These are phyloP conservation scores for Trametopsis cervina DNA, from an alignment of 768 basidiomycete genomes.

Conservation along the genomic window DNA sequence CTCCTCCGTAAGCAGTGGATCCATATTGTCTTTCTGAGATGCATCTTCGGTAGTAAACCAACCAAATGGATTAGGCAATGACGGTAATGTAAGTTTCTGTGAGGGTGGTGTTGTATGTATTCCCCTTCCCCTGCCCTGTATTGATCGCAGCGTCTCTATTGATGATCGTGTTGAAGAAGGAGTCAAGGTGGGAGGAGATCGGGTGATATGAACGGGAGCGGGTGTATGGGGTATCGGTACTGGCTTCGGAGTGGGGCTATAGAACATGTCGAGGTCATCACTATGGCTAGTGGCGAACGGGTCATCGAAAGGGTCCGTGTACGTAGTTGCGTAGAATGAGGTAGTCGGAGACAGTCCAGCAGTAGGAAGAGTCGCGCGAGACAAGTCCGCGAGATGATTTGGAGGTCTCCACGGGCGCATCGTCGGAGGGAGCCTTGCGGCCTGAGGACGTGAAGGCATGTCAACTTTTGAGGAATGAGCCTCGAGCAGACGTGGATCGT, in stretches of 20 bases:
- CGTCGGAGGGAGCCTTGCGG: slow-evolving; percentile 18
- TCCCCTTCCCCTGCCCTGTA: slow-evolving; percentile 20
- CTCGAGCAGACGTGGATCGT: slow-evolving; percentile 19
- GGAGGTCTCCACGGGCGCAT: slow-evolving; percentile 19
- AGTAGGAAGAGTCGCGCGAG: slow-evolving; percentile 58
- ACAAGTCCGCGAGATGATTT: slow-evolving; percentile 34
- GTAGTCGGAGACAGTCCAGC: slow-evolving; percentile 42
- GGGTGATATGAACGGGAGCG: slow-evolving; percentile 26
- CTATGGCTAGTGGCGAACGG: slow-evolving; percentile 16
- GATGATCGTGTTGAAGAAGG: slow-evolving; percentile 17
- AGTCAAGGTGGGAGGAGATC: slow-evolving; percentile 24
- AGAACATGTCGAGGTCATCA: slow-evolving; percentile 19
- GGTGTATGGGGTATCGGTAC: slow-evolving; percentile 27
- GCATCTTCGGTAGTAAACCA: slow-evolving; percentile 21
- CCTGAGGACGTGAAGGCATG: slow-evolving; percentile 20
- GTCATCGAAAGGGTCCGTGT: slow-evolving; percentile 19
- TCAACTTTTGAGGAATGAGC: slow-evolving; percentile 12
- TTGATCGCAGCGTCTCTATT: slow-evolving; percentile 19
- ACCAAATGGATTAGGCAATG: slow-evolving; percentile 15
- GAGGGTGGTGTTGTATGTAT: slow-evolving; percentile 21
- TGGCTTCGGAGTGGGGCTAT: slow-evolving; percentile 22
- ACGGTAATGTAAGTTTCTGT: slow-evolving; percentile 14
- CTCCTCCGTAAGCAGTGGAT: slow-evolving; percentile 18
- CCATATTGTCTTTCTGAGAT: slow-evolving; percentile 14
- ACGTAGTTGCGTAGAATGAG: slow-evolving; percentile 8